These are phyloP conservation scores for Pseudogymnoascus sp. DNA, from an alignment of 2,329 filamentous ascomycete genomes.

Conservation along the genomic window DNA sequence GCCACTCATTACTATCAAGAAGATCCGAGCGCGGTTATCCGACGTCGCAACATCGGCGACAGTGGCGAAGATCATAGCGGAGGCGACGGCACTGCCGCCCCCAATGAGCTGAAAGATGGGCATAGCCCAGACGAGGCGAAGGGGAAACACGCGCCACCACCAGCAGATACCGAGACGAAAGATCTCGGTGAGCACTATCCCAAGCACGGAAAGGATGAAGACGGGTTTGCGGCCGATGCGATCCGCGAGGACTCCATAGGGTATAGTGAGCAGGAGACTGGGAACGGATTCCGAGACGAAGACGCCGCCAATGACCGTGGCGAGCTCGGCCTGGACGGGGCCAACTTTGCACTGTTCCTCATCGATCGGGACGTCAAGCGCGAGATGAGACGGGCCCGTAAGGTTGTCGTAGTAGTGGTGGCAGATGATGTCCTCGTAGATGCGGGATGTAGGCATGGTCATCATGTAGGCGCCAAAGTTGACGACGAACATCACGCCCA, in stretches of 20 bases:
- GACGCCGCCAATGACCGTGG: constrained; percentile 28
- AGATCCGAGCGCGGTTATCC: constrained; percentile 30
- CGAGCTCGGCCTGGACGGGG: constrained; percentile 30
- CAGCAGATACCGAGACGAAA: constrained; percentile 29
- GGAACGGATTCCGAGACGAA: constrained; percentile 27
- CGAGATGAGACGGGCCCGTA: constrained; percentile 19
- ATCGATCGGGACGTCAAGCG: constrained; percentile 24
- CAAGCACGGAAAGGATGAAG: constrained; percentile 26
- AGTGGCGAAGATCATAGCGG: constrained; percentile 30
- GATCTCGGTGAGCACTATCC: constrained; percentile 24
- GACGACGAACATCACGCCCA: constrained; percentile 27
- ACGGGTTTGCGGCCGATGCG: constrained; percentile 32
- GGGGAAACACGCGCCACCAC: constrained; percentile 28
- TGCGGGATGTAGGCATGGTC: constrained; percentile 28
- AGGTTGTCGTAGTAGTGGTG: constrained; percentile 29
- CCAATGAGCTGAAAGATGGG: constrained; percentile 29
- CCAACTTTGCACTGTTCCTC: constrained; percentile 32
- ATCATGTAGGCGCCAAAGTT: constrained; percentile 26
- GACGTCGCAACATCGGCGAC: constrained; percentile 32
- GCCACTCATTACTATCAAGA: constrained; percentile 27
- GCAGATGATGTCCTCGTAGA: constrained; percentile 34
- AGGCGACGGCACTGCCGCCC: constrained; percentile 29
- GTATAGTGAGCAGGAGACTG: constrained; percentile 27
- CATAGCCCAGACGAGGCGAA: constrained; percentile 29
- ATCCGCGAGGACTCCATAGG: constrained; percentile 33